phyloP scores from a whole-genome alignment of 306 rosid genomes.

The Phaseolus lunatus region DNA sequence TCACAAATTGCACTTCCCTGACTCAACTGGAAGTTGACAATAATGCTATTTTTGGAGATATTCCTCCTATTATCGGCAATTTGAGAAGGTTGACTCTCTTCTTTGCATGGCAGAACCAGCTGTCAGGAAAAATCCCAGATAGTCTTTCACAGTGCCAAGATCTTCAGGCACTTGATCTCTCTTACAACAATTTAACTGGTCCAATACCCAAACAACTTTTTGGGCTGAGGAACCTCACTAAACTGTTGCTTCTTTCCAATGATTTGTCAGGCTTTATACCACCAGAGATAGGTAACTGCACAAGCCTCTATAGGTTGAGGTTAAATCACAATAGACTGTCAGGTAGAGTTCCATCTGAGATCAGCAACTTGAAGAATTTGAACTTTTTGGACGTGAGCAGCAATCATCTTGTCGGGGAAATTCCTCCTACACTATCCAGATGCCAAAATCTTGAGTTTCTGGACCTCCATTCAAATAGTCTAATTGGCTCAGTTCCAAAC shows the following conservation, averaged over 20 bases:
- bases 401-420: conserved; percentile 71
- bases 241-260: conserved; percentile 76
- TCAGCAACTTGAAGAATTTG: conserved; percentile 65
- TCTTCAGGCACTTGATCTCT: conserved; percentile 81
- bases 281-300: conserved; percentile 79
- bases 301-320: conserved; percentile 74
- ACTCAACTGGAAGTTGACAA: conserved; percentile 78
- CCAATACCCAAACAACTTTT: conserved; percentile 69
- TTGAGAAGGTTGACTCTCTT: conserved; percentile 74
- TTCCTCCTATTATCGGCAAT: conserved; percentile 68
- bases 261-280: conserved; percentile 80
- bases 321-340: conserved; percentile 63
- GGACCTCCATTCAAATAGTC: conserved; percentile 76
- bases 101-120: conserved; percentile 78
- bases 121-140: conserved; percentile 78
- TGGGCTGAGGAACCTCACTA: conserved; percentile 65
- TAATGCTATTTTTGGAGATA: conserved; percentile 75
- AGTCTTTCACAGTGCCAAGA: conserved; percentile 68
- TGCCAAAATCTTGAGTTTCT: conserved; percentile 70
- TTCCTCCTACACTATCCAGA: conserved; percentile 67
- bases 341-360: conserved; percentile 81
- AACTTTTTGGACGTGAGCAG: conserved; percentile 68
- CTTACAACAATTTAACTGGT: conserved; percentile 71
- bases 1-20: conserved; percentile 68
- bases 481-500: conserved; percentile 62